Conservation (phyloP, 2,329 filamentous ascomycete genomes). For the Myrmaecium sp. region DNA sequence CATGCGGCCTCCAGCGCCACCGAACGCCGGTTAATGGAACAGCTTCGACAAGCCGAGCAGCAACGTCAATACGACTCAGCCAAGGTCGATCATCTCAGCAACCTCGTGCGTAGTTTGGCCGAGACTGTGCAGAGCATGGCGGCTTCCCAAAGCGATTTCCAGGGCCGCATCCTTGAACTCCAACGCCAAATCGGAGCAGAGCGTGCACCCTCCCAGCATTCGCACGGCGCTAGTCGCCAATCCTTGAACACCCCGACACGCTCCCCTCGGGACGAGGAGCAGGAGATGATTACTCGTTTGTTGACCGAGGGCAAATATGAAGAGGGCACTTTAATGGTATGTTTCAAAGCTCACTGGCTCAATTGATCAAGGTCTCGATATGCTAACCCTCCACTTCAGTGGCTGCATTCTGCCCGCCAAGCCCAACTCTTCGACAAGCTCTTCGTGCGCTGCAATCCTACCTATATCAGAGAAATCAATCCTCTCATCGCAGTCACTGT, state of each 20-base stretch:
- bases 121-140: conserved; percentile 57
- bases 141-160: conserved; percentile 49
- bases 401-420: conserved; percentile 44
- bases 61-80: conserved; percentile 36
- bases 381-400: conserved; percentile 22
- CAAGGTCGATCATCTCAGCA: conserved; percentile 59
- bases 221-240: conserved; percentile 1
- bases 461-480: conserved; percentile 37
- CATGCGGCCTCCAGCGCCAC: conserved; percentile 52
- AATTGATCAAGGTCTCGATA: neutral
- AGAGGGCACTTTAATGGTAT: conserved; percentile 27
- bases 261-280: conserved; percentile 34
- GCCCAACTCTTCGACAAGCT: conserved; percentile 44
- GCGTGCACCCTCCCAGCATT: conserved; percentile 29
- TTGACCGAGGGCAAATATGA: conserved; percentile 40
- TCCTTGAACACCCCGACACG: conserved; percentile 9
- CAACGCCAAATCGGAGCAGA: conserved; percentile 24
- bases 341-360: no score
- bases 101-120: conserved; percentile 47
- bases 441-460: conserved; percentile 40
- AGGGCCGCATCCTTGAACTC: conserved; percentile 33
- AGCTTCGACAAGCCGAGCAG: conserved; percentile 33
- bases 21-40: conserved; percentile 40
- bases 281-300: conserved; percentile 42
- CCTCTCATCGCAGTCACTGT: conserved; percentile 44